Base-by-base conservation (phyloP, 225 moss, liverwort and hornwort genomes). In the Ulota crispa region DNA sequence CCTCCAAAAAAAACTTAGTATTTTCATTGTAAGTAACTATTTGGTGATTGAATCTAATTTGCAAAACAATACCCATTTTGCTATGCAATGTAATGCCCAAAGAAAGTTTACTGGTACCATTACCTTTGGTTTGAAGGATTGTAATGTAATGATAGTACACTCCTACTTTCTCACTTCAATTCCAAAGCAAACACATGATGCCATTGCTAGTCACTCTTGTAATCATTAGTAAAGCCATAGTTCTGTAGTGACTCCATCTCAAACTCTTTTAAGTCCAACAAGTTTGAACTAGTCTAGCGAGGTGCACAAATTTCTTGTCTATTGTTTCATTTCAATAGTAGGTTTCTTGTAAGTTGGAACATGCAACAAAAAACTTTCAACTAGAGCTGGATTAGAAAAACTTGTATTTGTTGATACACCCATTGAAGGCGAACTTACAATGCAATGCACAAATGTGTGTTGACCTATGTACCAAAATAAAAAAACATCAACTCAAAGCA, bases 131-230 rank as follows among this genome's bases (percentile, higher is more conserved):
- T 69, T 23, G 42, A 31, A 72, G 9, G 31, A 21, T 42, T 23
- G 20, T 15, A 56, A 64, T 43, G 31, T 19, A 37, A 15, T 27
- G 28, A 12, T 78, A 41, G 26, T 63, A 47, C 20, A 63, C 19
- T 24, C 24, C 4, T 26, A 76, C 26, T 37, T 37, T 39, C 81
- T 81, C 78, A 88, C 73, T 88, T 85, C 21, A 77, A 84, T 55
- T 82, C 87, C 70, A 88, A 73, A 6, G 84, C 88, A 39, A 90
- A 84, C 31, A 85, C 90, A 23, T 84, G 81, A 78, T 90, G 90
- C 45, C 90, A 83, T 83, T 88, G 86, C 90, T 88, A 85, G 45
- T 88, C 90, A 34, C 71, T 90, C 86, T 86, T 81, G 15, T 90
- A 90, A 56, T 81, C 83, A 27, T 88, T 88, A 8, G 81, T 86